phyloP scores from a whole-genome alignment of 1,139 yeast genomes.

The Pichia cactophila region DNA sequence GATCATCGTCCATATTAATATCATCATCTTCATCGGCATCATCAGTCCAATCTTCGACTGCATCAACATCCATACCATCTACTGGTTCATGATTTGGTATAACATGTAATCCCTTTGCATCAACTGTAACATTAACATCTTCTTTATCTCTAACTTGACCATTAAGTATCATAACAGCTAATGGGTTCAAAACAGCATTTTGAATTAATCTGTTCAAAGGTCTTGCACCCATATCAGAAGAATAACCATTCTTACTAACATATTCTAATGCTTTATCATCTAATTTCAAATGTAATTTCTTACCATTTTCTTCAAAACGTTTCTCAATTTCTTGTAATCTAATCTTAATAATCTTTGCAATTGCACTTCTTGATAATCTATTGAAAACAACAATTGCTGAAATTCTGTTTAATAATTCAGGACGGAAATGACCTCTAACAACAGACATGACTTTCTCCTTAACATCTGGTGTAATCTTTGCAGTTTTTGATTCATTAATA shows the following conservation, averaged over 20 bases:
- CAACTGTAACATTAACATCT: conserved; percentile 51
- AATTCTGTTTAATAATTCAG: conserved; percentile 94
- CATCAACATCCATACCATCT: conserved; percentile 40
- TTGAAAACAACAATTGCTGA: conserved; percentile 89
- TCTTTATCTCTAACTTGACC: conserved; percentile 89
- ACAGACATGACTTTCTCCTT: conserved; percentile 74
- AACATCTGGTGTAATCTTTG: conserved; percentile 59
- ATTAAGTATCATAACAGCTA: conserved; percentile 81
- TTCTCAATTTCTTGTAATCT: conserved; percentile 78
- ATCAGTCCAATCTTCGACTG: conserved; percentile 48
- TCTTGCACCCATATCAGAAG: conserved; percentile 92
- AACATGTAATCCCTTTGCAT: conserved; percentile 62
- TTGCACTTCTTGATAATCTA: conserved; percentile 84
- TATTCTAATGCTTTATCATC: conserved; percentile 72
- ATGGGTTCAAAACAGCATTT: conserved; percentile 71
- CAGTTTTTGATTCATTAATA: conserved; percentile 59
- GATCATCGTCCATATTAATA: conserved; percentile 24
- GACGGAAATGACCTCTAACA: conserved; percentile 89
- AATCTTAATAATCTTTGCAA: conserved; percentile 82
- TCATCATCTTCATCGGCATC: conserved; percentile 48
- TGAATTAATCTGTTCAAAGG: conserved; percentile 94
- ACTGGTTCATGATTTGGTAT: conserved; percentile 76
- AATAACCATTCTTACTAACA: conserved; percentile 79
- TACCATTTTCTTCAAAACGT: conserved; percentile 79
- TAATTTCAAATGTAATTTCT: conserved; percentile 60